A percentile compares a stretch with the other conserved stretches of the same genome.
phyloP scores from a whole-genome alignment of 176 grass and related monocot species.

The Panicum miliaceum region DNA sequence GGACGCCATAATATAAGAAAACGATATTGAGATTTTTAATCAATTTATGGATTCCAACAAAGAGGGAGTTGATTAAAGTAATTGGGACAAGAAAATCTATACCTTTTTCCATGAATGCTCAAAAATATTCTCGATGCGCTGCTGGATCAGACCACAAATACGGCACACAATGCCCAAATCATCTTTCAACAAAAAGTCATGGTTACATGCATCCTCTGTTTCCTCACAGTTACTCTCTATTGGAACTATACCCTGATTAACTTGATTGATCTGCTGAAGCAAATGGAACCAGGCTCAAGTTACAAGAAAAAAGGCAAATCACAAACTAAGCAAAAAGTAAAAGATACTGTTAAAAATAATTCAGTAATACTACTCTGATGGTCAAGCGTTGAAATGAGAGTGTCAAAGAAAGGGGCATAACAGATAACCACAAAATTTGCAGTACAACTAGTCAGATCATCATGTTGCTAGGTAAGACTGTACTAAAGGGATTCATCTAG shows the following conservation, averaged over 20 bases:
- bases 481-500: background rate
- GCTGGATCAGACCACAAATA: conserved; percentile 79
- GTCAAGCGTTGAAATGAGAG: conserved; percentile 8
- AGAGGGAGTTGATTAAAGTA: conserved; percentile 15
- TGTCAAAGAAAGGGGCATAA: background rate
- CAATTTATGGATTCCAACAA: conserved; percentile 31
- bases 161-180: conserved; percentile 72
- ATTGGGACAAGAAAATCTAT: conserved; percentile 31
- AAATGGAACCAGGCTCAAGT: conserved; percentile 31
- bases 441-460: conserved; percentile 7
- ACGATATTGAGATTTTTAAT: background rate
- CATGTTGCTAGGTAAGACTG: conserved; percentile 15
- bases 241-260: conserved; percentile 21
- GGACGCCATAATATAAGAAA: background rate
- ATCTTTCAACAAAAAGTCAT: conserved; percentile 64
- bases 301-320: conserved; percentile 5
- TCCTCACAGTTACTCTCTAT: conserved; percentile 42
- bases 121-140: conserved; percentile 66
- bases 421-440: background rate
- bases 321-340: conserved; percentile 4
- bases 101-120: conserved; percentile 71
- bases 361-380: background rate
- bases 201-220: conserved; percentile 54
- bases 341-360: conserved; percentile 3
- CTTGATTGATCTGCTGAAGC: conserved; percentile 44